Conservation (phyloP, 164 flowering plant genomes). For the Dillenia turbinata region DNA sequence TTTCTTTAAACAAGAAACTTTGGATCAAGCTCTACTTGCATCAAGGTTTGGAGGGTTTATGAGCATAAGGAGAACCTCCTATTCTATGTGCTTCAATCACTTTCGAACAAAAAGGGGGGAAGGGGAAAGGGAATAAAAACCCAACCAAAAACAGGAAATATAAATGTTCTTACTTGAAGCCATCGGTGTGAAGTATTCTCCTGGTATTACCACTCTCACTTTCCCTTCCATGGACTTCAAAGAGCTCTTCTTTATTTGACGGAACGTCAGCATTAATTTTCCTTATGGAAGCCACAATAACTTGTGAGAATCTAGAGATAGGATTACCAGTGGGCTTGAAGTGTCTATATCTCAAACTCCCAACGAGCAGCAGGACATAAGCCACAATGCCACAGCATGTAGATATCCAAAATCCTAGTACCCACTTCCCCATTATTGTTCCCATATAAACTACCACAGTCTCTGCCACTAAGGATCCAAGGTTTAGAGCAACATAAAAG, state of each 20-base stretch:
- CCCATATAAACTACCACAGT: slow-evolving; percentile 39
- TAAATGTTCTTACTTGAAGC: slow-evolving; percentile 26
- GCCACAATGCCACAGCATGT: slow-evolving; percentile 27
- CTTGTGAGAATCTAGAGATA: slow-evolving; percentile 41
- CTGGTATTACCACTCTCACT: slow-evolving; percentile 19
- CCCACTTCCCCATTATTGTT: slow-evolving; percentile 35
- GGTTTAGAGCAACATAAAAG: slow-evolving; percentile 43
- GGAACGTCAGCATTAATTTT: slow-evolving; percentile 30
- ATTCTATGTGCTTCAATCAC: too few species aligned
- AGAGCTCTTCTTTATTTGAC: slow-evolving; percentile 23
- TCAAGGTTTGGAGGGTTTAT: too few species aligned
- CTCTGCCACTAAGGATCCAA: slow-evolving; percentile 46
- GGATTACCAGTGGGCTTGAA: slow-evolving; percentile 49
- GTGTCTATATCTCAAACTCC: slow-evolving; percentile 32
- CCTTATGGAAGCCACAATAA: slow-evolving; percentile 33
- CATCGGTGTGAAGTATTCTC: slow-evolving; percentile 37
- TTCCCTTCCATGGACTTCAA: slow-evolving; percentile 23
- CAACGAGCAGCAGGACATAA: slow-evolving; percentile 19
- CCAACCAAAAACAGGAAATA: too few species aligned
- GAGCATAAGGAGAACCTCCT: too few species aligned
- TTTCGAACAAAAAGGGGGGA: too few species aligned
- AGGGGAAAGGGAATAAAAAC: too few species aligned
- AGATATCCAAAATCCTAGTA: slow-evolving; percentile 35
- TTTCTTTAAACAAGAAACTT: too few species aligned
- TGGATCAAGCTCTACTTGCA: too few species aligned